These are phyloP conservation scores for Thelephora terrestris DNA, from an alignment of 1,284 basidiomycete species.

Conservation along the genomic window DNA sequence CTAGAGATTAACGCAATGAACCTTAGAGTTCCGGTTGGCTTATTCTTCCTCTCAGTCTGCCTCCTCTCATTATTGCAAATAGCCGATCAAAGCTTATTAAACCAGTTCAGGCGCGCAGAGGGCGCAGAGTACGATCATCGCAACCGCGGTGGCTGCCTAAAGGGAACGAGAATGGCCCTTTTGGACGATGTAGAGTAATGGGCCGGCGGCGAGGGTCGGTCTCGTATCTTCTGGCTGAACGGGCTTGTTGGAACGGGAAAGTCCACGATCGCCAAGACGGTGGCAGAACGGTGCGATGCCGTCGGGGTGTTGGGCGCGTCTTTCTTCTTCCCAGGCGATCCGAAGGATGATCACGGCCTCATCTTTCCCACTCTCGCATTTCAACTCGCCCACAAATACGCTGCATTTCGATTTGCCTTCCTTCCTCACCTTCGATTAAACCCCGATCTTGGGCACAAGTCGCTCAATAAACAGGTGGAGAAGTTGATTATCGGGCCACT, in stretches of 20 bases:
- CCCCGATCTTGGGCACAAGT: slow-evolving; percentile 4
- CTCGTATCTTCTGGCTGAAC: slow-evolving; percentile 8
- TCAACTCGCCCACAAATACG: slow-evolving; percentile 11
- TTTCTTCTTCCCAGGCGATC: neutral
- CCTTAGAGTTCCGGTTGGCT: no score
- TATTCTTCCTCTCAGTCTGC: no score
- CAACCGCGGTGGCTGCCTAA: neutral
- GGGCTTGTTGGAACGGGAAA: slow-evolving; percentile 9
- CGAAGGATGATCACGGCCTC: neutral
- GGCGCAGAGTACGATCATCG: neutral
- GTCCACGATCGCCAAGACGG: slow-evolving; percentile 8
- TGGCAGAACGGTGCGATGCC: slow-evolving; percentile 6
- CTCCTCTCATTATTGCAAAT: no score
- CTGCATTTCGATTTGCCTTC: neutral
- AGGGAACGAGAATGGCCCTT: neutral
- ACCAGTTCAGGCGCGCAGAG: neutral
- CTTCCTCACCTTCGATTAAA: slow-evolving; percentile 5
- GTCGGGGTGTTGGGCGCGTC: neutral
- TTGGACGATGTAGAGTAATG: neutral
- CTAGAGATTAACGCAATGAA: no score
- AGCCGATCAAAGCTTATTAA: no score
- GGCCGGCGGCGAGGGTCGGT: neutral
- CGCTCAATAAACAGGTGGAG: slow-evolving; percentile 8
- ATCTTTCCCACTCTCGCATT: neutral
- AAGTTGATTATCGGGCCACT: slow-evolving; percentile 15